Evolutionary conservation across 2,329 filamentous ascomycete genomes (phyloP).

Genomic region (Geosmithia putterillii): DNA sequence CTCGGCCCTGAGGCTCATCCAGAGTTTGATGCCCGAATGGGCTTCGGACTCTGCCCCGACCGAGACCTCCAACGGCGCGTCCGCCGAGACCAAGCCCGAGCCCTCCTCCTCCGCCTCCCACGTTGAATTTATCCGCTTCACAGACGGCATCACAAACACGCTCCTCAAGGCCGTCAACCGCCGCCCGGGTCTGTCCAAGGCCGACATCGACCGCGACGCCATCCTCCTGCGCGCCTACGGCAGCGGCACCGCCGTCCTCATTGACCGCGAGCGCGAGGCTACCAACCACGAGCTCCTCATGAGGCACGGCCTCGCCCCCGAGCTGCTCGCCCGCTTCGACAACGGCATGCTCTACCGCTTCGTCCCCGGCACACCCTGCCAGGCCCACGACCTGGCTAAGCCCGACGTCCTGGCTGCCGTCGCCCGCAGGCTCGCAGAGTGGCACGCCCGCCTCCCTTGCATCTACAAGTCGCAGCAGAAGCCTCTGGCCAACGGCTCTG

Average conservation of each 20-base stretch:
- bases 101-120: no score
- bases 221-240: conserved; percentile 89
- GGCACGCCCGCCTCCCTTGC: conserved; percentile 69
- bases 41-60: no score
- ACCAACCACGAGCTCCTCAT: conserved; percentile 79
- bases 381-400: conserved; percentile 66
- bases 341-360: conserved; percentile 95
- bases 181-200: conserved; percentile 51
- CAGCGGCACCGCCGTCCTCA: conserved; percentile 85
- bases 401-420: conserved; percentile 71
- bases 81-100: no score
- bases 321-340: conserved; percentile 80
- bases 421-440: conserved; percentile 75
- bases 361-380: conserved; percentile 69
- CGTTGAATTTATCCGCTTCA: conserved; percentile 82
- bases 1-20: conserved; percentile 69
- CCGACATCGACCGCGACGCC: conserved; percentile 70
- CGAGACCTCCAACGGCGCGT: no score
- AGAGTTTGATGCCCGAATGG: conserved; percentile 78
- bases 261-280: conserved; percentile 80
- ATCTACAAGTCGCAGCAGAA: conserved; percentile 26
- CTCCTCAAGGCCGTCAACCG: conserved; percentile 67
- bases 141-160: conserved; percentile 96
- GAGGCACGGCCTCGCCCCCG: conserved; percentile 69
- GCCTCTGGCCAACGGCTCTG: conserved; percentile 6